These are phyloP conservation scores for Neocatenulostroma microsporum DNA, from an alignment of 2,329 filamentous ascomycete genomes.

Conservation along the genomic window DNA sequence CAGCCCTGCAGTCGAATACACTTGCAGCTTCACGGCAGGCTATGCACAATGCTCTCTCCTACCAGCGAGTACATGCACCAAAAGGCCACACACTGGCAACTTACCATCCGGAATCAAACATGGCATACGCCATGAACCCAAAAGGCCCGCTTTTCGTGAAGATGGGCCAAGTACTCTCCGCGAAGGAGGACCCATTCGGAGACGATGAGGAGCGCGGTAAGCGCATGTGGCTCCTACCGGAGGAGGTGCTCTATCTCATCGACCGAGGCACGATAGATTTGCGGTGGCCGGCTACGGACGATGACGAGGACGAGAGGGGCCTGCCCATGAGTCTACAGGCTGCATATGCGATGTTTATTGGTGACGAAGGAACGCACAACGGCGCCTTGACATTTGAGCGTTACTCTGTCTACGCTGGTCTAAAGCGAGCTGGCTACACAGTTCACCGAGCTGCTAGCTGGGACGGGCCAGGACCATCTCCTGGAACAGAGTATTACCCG, in stretches of 20 bases:
- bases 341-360: conserved; percentile 78
- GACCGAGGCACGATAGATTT: conserved; percentile 83
- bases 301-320: conserved; percentile 50
- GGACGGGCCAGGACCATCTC: conserved; percentile 17
- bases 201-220: conserved; percentile 22
- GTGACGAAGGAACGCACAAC: conserved; percentile 50
- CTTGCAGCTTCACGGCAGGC: conserved; percentile 75
- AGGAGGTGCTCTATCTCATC: conserved; percentile 83
- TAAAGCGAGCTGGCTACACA: conserved; percentile 76
- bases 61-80: conserved; percentile 64
- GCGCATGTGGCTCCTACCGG: conserved; percentile 71
- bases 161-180: conserved; percentile 61
- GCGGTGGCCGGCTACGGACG: conserved; percentile 58
- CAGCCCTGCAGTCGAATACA: conserved; percentile 66
- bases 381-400: conserved; percentile 60
- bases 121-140: conserved; percentile 59
- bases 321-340: conserved; percentile 87
- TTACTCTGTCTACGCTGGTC: conserved; percentile 78
- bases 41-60: conserved; percentile 79
- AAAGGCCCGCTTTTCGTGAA: conserved; percentile 63
- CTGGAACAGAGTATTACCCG: conserved; percentile 19
- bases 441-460: conserved; percentile 60
- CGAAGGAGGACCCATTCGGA: conserved; percentile 41
- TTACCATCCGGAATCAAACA: conserved; percentile 60
- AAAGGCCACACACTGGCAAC: conserved; percentile 61